Percentiles rank a stretch among this genome's conserved stretches.
Conservation (phyloP, 345 rosid genomes). For the Rhodamnia argentea region DNA sequence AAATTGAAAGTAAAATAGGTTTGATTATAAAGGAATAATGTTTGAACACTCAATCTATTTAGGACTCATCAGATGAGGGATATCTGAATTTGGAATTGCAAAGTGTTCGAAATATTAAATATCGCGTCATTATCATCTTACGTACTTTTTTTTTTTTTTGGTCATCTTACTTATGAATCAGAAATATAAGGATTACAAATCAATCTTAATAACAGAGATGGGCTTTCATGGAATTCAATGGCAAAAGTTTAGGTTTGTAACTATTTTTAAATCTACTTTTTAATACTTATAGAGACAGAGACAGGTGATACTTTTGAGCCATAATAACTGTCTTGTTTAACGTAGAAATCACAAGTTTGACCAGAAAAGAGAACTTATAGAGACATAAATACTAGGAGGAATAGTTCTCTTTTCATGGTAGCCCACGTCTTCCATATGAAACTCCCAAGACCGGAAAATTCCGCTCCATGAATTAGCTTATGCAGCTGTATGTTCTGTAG, state of each 20-base stretch:
- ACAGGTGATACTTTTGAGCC: not conserved
- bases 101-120: not conserved
- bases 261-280: not conserved
- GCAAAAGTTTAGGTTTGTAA: not conserved
- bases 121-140: rapidly evolving
- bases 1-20: no score
- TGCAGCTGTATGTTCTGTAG: not conserved
- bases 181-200: not conserved
- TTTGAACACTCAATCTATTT: not conserved
- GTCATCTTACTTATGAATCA: no score
- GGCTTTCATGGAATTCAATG: not conserved
- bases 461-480: not conserved
- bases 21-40: not conserved
- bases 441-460: not conserved
- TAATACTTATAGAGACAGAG: not conserved
- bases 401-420: not conserved
- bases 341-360: not conserved
- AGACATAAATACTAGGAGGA: not conserved
- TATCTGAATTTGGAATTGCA: not conserved
- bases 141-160: no score
- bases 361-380: not conserved
- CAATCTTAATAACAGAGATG: not conserved
- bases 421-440: not conserved
- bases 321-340: not conserved
- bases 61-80: not conserved